phyloP scores from a whole-genome alignment of 129 eudicot species.

The Scalesia atractyloides region DNA sequence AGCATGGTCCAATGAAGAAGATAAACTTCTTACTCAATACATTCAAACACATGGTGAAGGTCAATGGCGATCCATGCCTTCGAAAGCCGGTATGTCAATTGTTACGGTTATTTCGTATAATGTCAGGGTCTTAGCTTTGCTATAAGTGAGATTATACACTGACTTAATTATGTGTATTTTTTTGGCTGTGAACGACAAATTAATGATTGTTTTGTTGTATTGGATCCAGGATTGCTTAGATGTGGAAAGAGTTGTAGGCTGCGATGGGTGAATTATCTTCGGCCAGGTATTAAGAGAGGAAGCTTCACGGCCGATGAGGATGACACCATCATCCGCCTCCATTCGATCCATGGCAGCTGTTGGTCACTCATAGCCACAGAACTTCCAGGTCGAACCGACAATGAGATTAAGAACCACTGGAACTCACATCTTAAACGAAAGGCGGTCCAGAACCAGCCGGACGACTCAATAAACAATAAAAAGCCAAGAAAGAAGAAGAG shows the following conservation, averaged over 20 bases:
- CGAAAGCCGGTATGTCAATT: slow-evolving; percentile 39
- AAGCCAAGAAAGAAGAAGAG: slow-evolving; percentile 25
- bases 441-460: not conserved
- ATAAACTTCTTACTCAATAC: slow-evolving; percentile 39
- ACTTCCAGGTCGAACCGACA: slow-evolving; percentile 46
- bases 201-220: not conserved
- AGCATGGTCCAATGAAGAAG: slow-evolving; percentile 48
- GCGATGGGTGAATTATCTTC: slow-evolving; percentile 47
- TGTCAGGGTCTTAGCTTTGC: too few relatives aligned
- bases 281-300: slow-evolving; percentile 48
- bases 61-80: slow-evolving; percentile 44
- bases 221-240: slow-evolving; percentile 28
- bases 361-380: slow-evolving; percentile 49
- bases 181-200: too few relatives aligned
- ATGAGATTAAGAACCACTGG: slow-evolving; percentile 50
- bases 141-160: too few relatives aligned
- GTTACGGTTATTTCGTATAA: too few relatives aligned
- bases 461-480: slow-evolving; percentile 1
- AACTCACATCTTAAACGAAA: slow-evolving; percentile 43
- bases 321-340: slow-evolving; percentile 35
- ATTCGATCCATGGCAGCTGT: slow-evolving; percentile 37
- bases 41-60: slow-evolving; percentile 47
- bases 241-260: slow-evolving; percentile 50
- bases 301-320: slow-evolving; percentile 41
- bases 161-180: too few relatives aligned